Conservation (phyloP, 2,329 filamentous ascomycete genomes). For the Catunica adiposa region DNA sequence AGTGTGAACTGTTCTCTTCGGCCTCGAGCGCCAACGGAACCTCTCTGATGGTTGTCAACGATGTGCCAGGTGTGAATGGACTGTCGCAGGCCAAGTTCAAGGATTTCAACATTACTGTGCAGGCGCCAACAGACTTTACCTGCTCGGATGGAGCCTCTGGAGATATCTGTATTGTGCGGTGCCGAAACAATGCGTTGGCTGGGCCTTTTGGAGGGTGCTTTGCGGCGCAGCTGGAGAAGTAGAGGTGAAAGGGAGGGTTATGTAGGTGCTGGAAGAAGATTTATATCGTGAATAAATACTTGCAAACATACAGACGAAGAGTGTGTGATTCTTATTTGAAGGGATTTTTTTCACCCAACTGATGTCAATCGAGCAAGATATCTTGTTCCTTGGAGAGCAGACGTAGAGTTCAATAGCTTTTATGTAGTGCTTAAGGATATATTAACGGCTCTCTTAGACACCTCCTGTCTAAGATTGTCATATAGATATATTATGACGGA, state of each 20-base stretch:
- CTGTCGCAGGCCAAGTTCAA: constrained; percentile 38
- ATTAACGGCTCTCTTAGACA: too few species aligned
- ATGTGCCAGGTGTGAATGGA: constrained; percentile 41
- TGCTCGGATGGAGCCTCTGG: constrained; percentile 42
- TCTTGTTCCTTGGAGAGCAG: too few species aligned
- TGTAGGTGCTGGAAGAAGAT: too few species aligned
- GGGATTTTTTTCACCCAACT: too few species aligned
- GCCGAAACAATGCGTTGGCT: constrained; percentile 40
- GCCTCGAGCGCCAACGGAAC: constrained; percentile 29
- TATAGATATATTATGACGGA: too few species aligned
- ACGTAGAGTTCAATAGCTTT: too few species aligned
- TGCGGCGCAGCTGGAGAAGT: constrained; percentile 40
- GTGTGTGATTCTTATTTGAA: too few species aligned
- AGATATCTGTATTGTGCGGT: constrained; percentile 41
- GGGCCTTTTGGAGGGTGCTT: constrained; percentile 43
- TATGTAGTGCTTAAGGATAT: too few species aligned
- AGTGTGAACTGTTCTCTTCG: constrained; percentile 33
- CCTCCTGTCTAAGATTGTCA: too few species aligned
- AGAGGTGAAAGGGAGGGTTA: neutral
- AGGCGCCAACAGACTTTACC: constrained; percentile 31
- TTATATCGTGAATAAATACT: too few species aligned
- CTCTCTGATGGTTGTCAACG: constrained; percentile 36
- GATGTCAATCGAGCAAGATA: too few species aligned
- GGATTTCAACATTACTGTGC: constrained; percentile 38
- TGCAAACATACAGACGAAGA: too few species aligned